Evolutionary conservation across 331 rosid species (phyloP).

Genomic region (Quercus tomentella): DNA sequence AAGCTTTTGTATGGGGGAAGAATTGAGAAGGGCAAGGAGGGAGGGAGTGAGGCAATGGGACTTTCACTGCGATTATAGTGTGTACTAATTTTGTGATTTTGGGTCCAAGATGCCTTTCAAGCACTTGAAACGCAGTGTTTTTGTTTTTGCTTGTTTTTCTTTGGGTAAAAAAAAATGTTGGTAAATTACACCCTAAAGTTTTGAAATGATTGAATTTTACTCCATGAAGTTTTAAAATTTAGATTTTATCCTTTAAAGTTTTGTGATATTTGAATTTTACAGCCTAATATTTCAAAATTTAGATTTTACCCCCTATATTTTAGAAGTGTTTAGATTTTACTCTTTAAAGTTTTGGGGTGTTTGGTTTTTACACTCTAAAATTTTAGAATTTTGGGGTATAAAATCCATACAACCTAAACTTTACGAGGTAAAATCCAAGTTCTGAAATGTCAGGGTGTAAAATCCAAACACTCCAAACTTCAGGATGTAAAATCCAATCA

Average conservation of each 20-base stretch:
- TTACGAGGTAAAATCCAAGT: no score
- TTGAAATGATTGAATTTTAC: rapidly evolving
- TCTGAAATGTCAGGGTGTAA: rapidly evolving
- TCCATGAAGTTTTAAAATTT: rapidly evolving
- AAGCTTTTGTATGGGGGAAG: not conserved
- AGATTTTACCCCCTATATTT: no score
- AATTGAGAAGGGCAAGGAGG: not conserved
- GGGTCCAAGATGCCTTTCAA: no score
- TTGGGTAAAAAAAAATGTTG: no score
- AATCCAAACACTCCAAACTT: no score
- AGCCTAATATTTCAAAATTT: rapidly evolving
- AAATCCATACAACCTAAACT: no score
- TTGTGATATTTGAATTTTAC: rapidly evolving
- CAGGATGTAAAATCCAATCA: no score
- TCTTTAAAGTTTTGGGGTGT: rapidly evolving
- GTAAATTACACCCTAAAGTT: rapidly evolving
- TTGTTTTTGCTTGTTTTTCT: no score
- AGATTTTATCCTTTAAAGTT: rapidly evolving
- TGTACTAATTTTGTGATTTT: no score
- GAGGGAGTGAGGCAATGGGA: not conserved
- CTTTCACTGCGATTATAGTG: not conserved
- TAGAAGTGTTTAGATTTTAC: no score
- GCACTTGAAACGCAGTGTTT: no score
- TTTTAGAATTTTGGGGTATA: rapidly evolving
- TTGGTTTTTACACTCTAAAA: rapidly evolving